A percentile compares a stretch with the other conserved stretches of the same genome.
These are phyloP conservation scores for Xylaria sp. DNA, from an alignment of 2,329 filamentous ascomycete genomes.

Conservation along the genomic window DNA sequence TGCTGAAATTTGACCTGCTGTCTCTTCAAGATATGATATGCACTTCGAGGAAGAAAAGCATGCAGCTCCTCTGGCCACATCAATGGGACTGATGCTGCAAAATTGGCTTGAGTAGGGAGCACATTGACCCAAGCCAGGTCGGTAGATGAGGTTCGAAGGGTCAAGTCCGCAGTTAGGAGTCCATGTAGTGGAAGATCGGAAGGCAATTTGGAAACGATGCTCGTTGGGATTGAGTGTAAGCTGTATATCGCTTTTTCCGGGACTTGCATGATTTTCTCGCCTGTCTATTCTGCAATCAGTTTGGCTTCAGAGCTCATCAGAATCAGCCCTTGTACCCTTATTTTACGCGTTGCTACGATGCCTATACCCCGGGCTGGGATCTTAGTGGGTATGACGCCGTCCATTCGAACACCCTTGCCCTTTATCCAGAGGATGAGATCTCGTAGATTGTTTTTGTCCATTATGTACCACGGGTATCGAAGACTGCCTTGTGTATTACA, in stretches of 20 bases:
- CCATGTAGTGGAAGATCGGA: not conserved
- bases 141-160: not conserved
- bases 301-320: not conserved
- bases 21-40: conserved; percentile 1
- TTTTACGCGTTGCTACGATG: not conserved
- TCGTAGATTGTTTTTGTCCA: not conserved
- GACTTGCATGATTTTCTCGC: not conserved
- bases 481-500: not conserved
- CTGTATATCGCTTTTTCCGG: not conserved
- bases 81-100: conserved; percentile 2
- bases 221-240: not conserved
- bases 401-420: not conserved
- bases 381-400: not conserved
- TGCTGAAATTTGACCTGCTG: conserved; percentile 2
- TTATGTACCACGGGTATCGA: not conserved
- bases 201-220: not conserved
- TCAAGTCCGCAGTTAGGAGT: not conserved
- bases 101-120: conserved; percentile 7
- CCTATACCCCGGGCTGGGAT: not conserved
- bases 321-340: not conserved
- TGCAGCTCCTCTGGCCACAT: conserved; percentile 12
- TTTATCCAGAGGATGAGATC: not conserved
- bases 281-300: not conserved
- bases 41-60: not conserved
- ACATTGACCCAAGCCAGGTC: not conserved